Percentiles rank a stretch among this genome's conserved stretches.
Conservation (phyloP, 345 rosid genomes). For the Garcia nutans region DNA sequence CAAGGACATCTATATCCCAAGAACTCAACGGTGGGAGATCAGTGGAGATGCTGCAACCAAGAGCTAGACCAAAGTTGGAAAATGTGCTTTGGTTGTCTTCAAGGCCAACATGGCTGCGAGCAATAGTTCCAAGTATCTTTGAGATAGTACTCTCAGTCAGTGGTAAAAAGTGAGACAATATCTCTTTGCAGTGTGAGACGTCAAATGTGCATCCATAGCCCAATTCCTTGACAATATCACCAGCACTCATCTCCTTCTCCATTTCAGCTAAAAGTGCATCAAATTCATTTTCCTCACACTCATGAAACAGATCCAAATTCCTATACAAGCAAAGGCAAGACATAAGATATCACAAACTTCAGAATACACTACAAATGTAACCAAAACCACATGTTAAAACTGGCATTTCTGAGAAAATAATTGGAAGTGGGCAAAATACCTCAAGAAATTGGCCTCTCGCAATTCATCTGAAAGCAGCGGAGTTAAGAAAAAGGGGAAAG, state of each 20-base stretch:
- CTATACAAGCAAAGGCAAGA: conserved; percentile 32
- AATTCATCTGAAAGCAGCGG: conserved; percentile 64
- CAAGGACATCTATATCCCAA: conserved; percentile 75
- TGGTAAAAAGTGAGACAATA: conserved; percentile 67
- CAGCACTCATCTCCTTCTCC: conserved; percentile 72
- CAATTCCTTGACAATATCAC: conserved; percentile 76
- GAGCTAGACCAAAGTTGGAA: conserved; percentile 69
- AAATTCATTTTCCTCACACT: conserved; percentile 56
- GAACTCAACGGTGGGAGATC: conserved; percentile 54
- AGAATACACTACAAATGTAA: not conserved
- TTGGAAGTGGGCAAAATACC: conserved; percentile 34
- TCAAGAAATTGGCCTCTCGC: conserved; percentile 50
- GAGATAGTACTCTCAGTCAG: conserved; percentile 70
- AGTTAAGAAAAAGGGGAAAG: conserved; percentile 46
- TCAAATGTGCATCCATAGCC: conserved; percentile 89
- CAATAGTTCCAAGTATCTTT: conserved; percentile 60
- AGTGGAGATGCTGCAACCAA: conserved; percentile 51
- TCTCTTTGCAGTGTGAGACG: conserved; percentile 61
- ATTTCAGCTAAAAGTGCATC: conserved; percentile 79
- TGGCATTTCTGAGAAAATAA: not conserved
- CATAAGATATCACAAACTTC: conserved; percentile 2
- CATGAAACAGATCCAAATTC: conserved; percentile 44
- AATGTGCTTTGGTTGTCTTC: conserved; percentile 57
- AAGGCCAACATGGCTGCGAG: conserved; percentile 48
- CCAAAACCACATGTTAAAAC: not conserved